phyloP scores from a whole-genome alignment of 148 eudicot species.

The Beta vulgaris region DNA sequence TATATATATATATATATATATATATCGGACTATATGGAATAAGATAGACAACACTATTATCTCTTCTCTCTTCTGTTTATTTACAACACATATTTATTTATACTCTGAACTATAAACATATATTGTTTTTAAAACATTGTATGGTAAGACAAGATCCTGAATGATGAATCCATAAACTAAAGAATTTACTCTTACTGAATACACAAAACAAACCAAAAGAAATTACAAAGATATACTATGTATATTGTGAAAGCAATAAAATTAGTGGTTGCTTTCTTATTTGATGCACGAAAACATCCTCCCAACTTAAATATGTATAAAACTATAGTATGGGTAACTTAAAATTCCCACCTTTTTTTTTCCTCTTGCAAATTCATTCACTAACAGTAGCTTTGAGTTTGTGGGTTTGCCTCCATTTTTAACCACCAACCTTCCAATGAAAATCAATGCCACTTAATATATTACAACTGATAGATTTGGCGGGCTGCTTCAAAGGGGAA shows the following conservation, averaged over 20 bases:
- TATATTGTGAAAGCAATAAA: constrained; percentile 1
- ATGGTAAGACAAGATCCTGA: background rate
- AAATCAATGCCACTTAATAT: background rate
- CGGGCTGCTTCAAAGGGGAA: constrained; percentile 46
- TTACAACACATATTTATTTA: too few relatives aligned
- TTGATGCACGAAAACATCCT: constrained; percentile 4
- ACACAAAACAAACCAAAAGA: background rate
- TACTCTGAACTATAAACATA: too few relatives aligned
- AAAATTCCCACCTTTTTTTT: background rate
- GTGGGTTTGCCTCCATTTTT: background rate
- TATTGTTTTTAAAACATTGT: too few relatives aligned
- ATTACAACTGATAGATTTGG: constrained; percentile 20
- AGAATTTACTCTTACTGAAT: background rate
- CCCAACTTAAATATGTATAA: constrained; percentile 5
- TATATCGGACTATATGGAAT: too few relatives aligned
- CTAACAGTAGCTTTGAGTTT: background rate
- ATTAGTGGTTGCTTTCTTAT: background rate
- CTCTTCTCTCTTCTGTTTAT: too few relatives aligned
- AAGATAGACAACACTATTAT: too few relatives aligned
- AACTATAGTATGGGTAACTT: constrained; percentile 2
- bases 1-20: too few relatives aligned
- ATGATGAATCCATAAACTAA: background rate
- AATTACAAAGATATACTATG: constrained; percentile 1
- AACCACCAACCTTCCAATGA: background rate
- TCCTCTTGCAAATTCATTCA: background rate